Base-by-base conservation (phyloP, 305 asterid genomes). In the Fraxinus xanthoxyloides region DNA sequence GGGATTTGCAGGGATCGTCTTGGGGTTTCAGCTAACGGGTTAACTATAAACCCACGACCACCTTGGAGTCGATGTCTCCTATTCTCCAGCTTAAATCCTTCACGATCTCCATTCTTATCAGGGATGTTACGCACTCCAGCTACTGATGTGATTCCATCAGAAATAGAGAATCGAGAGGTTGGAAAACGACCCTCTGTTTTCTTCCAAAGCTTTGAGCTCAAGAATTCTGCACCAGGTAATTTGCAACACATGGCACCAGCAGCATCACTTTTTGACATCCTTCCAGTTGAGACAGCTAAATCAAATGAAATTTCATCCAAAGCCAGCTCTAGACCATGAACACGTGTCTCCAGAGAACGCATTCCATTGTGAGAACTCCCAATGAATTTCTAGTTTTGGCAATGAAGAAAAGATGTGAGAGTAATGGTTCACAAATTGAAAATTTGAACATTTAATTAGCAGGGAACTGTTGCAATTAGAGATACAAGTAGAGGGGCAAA, bases 351-450 rank as follows among this genome's bases (percentile, higher is more conserved):
- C 32, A 96, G 87, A 63, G 99, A 93, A 65, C 78, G 88, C 97
- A 96, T 89, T 24, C 99, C 96, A 32, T 85, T 92, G 81, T 93
- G 97, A n/a, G 99, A 89, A 90, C 91, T 92, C 88, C 98, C 98
- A 78, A 94, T 94, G 79, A 92, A 94, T 84, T 81, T 89, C 99
- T 96, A 82, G n/a, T 78, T 73, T 77, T 7, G 81, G 6, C 4
- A 32, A 56, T 23, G 23, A 2, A 9, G 75, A 48, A 72, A 1
- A 78, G 48, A 72, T 70, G 72, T 85, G 69, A 88, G 84, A 83
- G 76, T 17, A 48, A 72, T 32, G 69, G 28, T 69, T 59, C 34
- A 34, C 4, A 28, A 17, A 40, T 19, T 21, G 75, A 78, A 21
- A 34, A 43, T 51, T 36, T 34, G 17, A 82, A 15, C 77, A 81